Evolutionary conservation across 345 rosid genomes (phyloP).

Genomic region (Excoecaria agallocha): DNA sequence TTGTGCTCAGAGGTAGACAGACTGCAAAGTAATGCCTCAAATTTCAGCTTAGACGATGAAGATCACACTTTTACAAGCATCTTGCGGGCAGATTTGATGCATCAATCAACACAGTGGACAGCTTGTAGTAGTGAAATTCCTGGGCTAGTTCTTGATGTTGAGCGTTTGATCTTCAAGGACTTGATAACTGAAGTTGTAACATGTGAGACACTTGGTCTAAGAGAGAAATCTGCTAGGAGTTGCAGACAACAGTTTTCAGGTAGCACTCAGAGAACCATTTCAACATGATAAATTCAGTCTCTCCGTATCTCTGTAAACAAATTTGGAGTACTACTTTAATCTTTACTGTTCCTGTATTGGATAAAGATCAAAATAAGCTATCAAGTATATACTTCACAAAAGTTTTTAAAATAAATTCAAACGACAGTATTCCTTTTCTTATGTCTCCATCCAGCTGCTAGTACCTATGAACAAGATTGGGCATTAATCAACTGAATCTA

Average conservation of each 20-base stretch:
- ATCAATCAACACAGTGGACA: conserved; percentile 50
- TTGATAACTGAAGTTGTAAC: conserved; percentile 63
- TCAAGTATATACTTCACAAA: conserved; percentile 7
- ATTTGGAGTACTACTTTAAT: not conserved
- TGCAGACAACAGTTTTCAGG: conserved; percentile 13
- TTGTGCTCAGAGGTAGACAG: conserved; percentile 64
- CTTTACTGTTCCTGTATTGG: not conserved
- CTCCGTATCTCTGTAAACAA: not conserved
- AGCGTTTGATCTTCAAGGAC: conserved; percentile 83
- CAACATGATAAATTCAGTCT: not conserved
- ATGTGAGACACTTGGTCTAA: conserved; percentile 32
- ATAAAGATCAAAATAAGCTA: conserved; percentile 3
- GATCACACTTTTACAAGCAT: conserved; percentile 44
- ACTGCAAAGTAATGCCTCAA: conserved; percentile 45
- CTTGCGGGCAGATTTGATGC: conserved; percentile 50
- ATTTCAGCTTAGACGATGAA: conserved; percentile 43
- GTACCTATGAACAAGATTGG: not conserved
- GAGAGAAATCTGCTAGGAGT: conserved; percentile 6
- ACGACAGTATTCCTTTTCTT: not conserved
- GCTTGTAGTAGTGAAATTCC: conserved; percentile 48
- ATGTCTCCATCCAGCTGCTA: not conserved
- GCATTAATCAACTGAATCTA: not conserved
- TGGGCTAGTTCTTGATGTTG: conserved; percentile 59
- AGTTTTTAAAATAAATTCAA: not conserved
- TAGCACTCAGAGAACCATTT: not conserved